Conservation (phyloP, 169 alveolate genomes). For the Plasmodium relictum region DNA sequence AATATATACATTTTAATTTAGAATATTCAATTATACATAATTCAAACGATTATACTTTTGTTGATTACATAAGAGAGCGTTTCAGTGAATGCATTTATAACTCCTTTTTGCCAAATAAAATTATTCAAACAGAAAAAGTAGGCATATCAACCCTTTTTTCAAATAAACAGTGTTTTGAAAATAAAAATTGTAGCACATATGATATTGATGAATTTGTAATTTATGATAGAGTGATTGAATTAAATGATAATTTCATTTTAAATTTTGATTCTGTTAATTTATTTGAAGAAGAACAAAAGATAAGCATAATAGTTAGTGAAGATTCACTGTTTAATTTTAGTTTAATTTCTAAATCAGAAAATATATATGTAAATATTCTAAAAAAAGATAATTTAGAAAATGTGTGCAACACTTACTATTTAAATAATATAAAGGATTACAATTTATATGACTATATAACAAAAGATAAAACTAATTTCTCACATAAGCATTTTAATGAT, state of each 20-base stretch:
- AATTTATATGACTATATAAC: constrained; percentile 15
- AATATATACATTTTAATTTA: constrained; percentile 18
- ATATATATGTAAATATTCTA: constrained; percentile 16
- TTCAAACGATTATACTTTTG: neutral
- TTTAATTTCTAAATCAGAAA: constrained; percentile 4
- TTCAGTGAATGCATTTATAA: constrained; percentile 40
- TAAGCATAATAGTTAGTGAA: constrained; percentile 10
- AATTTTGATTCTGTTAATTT: constrained; percentile 41
- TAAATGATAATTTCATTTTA: constrained; percentile 49
- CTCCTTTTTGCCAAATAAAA: constrained; percentile 18
- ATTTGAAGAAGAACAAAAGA: constrained; percentile 12
- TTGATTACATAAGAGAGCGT: constrained; percentile 14
- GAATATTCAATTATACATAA: constrained; percentile 34
- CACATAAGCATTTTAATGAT: constrained; percentile 18
- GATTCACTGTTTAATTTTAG: constrained; percentile 44
- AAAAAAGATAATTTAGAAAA: constrained; percentile 4
- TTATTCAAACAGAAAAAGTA: constrained; percentile 7
- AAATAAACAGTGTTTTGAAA: constrained; percentile 8
- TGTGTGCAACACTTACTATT: constrained; percentile 49
- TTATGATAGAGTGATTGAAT: constrained; percentile 38
- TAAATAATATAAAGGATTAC: constrained; percentile 40
- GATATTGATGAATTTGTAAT: constrained; percentile 21
- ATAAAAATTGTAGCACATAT: neutral
- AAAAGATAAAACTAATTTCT: constrained; percentile 2
- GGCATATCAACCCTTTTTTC: neutral